These are phyloP conservation scores for Sporothrix schenckii DNA, from an alignment of 2,329 filamentous ascomycete genomes.

Conservation along the genomic window DNA sequence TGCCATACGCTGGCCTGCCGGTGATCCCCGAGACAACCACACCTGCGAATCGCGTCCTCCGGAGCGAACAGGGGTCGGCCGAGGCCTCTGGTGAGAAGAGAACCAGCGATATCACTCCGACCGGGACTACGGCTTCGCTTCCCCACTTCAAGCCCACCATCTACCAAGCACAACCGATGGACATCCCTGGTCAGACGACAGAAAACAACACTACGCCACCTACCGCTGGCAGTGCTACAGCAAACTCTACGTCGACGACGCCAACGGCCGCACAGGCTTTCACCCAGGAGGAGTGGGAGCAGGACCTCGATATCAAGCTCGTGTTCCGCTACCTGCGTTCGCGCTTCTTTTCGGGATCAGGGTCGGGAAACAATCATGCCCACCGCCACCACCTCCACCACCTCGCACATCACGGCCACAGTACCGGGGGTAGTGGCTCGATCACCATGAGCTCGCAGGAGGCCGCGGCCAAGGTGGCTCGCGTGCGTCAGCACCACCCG, in stretches of 20 bases:
- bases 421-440: neutral
- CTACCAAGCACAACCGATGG: slow-evolving; percentile 45
- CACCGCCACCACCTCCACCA: slow-evolving; percentile 24
- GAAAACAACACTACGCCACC: slow-evolving; percentile 31
- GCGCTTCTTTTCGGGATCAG: slow-evolving; percentile 64
- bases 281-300: slow-evolving; percentile 86
- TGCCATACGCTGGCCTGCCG: slow-evolving; percentile 79
- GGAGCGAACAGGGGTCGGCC: slow-evolving; percentile 27
- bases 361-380: slow-evolving; percentile 21
- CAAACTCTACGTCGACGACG: neutral
- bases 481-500: slow-evolving; percentile 87
- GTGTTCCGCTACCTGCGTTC: slow-evolving; percentile 85
- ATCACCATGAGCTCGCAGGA: slow-evolving; percentile 59
- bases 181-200: slow-evolving; percentile 42
- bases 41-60: slow-evolving; percentile 12
- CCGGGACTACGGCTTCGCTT: slow-evolving; percentile 43
- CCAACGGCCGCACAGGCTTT: slow-evolving; percentile 44
- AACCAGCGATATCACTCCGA: slow-evolving; percentile 30
- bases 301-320: slow-evolving; percentile 84
- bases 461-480: slow-evolving; percentile 73
- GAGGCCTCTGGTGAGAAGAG: neutral
- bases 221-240: slow-evolving; percentile 23
- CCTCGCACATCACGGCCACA: slow-evolving; percentile 14
- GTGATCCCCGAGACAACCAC: slow-evolving; percentile 59
- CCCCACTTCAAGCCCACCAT: slow-evolving; percentile 57